Conservation (phyloP, 2,329 filamentous ascomycete genomes). For the Penicillium sp. region DNA sequence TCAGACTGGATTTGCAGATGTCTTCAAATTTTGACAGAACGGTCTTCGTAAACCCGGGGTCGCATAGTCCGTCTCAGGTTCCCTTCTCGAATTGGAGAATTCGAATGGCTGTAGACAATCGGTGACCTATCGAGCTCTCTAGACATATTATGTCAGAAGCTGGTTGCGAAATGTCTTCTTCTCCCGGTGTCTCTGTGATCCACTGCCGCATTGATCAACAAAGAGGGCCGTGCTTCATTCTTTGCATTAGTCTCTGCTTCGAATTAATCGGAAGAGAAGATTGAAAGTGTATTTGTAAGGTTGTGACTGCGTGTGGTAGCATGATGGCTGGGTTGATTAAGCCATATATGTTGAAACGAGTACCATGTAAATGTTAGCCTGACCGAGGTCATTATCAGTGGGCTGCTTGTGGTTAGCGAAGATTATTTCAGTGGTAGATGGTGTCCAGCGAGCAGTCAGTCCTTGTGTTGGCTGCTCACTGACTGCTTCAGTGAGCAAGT, state of each 20-base stretch:
- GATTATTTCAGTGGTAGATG: too few relatives aligned
- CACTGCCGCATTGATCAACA: conserved; percentile 7
- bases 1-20: not conserved
- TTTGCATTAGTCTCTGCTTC: conserved; percentile 10
- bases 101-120: not conserved
- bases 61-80: not conserved
- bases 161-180: not conserved
- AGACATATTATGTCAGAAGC: not conserved
- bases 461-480: too few relatives aligned
- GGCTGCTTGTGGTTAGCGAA: too few relatives aligned
- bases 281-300: not conserved
- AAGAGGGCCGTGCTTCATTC: conserved; percentile 9
- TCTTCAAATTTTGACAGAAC: not conserved
- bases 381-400: too few relatives aligned
- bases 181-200: not conserved
- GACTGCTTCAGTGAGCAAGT: too few relatives aligned
- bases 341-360: not conserved
- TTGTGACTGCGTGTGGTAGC: not conserved
- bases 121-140: not conserved
- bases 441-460: too few relatives aligned
- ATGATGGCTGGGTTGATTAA: not conserved
- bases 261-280: not conserved
- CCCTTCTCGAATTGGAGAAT: not conserved
- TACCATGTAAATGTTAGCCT: too few relatives aligned
- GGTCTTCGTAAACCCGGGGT: not conserved